Conservation (phyloP, 2,329 filamentous ascomycete species). For the Aspergillus fijiensis region DNA sequence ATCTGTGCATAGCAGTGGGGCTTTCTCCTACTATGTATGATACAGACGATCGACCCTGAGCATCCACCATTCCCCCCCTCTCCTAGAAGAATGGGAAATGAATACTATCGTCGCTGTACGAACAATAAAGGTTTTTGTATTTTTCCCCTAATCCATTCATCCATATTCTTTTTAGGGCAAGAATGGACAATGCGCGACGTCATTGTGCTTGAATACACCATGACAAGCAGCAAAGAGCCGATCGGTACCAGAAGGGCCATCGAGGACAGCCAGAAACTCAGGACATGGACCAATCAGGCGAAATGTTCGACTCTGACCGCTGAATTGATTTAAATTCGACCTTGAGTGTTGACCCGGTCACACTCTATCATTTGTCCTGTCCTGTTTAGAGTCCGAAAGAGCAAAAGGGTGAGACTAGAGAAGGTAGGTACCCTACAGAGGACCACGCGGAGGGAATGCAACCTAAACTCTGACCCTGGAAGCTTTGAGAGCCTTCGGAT, state of each 20-base stretch:
- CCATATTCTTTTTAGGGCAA: neutral
- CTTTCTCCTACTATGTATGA: neutral
- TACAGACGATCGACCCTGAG: conserved; percentile 7
- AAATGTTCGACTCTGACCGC: neutral
- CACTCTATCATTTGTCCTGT: neutral
- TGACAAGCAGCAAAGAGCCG: conserved; percentile 3
- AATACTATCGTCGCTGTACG: neutral
- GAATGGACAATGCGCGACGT: conserved; percentile 19
- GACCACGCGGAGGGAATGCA: conserved; percentile 16
- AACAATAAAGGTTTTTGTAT: conserved; percentile 6
- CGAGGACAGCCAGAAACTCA: neutral
- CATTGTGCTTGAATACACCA: conserved; percentile 18
- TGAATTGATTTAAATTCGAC: neutral
- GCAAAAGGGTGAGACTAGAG: neutral
- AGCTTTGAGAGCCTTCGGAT: neutral
- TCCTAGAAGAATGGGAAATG: neutral
- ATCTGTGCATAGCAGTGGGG: conserved; percentile 4
- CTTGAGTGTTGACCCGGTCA: neutral
- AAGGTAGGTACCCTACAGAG: neutral
- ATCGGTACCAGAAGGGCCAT: neutral
- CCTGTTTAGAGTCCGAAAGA: neutral
- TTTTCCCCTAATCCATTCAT: neutral
- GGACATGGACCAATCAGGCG: neutral
- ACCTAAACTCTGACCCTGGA: conserved; percentile 9
- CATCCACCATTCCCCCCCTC: neutral